Evolutionary conservation across 139 green algal genomes (phyloP).

Genomic region (Micromonas pusilla): DNA sequence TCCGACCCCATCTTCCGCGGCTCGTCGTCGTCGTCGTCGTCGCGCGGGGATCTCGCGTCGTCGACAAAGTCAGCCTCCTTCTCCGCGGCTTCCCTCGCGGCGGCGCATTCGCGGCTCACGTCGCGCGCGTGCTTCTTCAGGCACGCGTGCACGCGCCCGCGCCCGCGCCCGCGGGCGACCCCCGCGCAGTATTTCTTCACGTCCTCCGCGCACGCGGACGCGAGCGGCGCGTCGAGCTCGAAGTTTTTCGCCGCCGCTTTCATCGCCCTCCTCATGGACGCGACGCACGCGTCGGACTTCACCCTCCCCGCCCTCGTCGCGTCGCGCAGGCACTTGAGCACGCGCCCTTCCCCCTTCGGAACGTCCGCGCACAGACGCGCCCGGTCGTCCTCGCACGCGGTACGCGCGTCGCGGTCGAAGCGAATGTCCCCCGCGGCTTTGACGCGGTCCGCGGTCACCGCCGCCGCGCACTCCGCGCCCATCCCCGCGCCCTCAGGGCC

Average conservation of each 20-base stretch:
- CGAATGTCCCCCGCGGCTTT: conserved; percentile 41
- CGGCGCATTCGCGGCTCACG: too few species aligned
- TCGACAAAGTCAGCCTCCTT: conserved; percentile 37
- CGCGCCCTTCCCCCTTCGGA: conserved; percentile 33
- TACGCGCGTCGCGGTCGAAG: conserved; percentile 27
- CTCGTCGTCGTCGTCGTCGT: too few species aligned
- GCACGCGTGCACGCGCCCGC: not conserved
- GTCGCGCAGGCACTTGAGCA: conserved; percentile 28
- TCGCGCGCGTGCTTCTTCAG: not conserved
- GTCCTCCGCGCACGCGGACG: conserved; percentile 37
- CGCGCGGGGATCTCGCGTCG: too few species aligned
- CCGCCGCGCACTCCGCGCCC: conserved; percentile 11
- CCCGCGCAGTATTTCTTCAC: conserved; percentile 34
- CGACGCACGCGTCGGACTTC: not conserved
- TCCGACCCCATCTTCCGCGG: too few species aligned
- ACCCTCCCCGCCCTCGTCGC: not conserved
- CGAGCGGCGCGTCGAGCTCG: not conserved
- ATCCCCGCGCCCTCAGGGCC: not conserved
- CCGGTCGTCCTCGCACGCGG: conserved; percentile 37
- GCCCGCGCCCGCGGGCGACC: conserved; percentile 1
- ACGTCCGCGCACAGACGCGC: conserved; percentile 32
- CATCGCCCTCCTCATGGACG: not conserved
- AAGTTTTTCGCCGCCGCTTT: not conserved
- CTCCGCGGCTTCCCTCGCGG: conserved; percentile 26
- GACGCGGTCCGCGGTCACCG: conserved; percentile 29